Evolutionary conservation across 2,329 filamentous ascomycete genomes (phyloP).

Genomic region (Cercospora canescens): DNA sequence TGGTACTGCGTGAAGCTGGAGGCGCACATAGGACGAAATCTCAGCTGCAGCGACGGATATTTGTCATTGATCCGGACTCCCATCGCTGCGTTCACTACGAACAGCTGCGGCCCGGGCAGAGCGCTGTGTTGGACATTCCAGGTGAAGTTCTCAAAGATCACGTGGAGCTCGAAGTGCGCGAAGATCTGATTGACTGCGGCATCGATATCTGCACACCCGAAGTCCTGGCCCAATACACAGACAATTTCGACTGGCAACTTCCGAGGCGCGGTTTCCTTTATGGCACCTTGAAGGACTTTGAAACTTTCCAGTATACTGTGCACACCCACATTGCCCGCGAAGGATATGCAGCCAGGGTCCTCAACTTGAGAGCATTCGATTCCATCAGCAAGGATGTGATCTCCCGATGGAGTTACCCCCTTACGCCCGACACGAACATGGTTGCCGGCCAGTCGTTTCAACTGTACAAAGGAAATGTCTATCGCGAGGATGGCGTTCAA

Average conservation of each 20-base stretch:
- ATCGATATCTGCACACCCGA: conserved; percentile 98
- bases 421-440: conserved; percentile 87
- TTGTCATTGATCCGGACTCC: conserved; percentile 78
- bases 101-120: conserved; percentile 73
- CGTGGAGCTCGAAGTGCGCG: conserved; percentile 76
- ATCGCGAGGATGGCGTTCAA: conserved; percentile 76
- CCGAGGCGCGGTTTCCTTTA: conserved; percentile 86
- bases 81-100: conserved; percentile 91
- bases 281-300: conserved; percentile 93
- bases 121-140: conserved; percentile 67
- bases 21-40: conserved; percentile 74
- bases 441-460: conserved; percentile 75
- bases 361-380: conserved; percentile 86
- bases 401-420: conserved; percentile 81
- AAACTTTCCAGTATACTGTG: conserved; percentile 95
- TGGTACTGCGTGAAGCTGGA: conserved; percentile 80
- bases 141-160: conserved; percentile 73
- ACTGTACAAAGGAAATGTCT: conserved; percentile 67
- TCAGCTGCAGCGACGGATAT: conserved; percentile 74
- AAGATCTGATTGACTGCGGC: conserved; percentile 87
- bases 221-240: conserved; percentile 90
- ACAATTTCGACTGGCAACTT: conserved; percentile 95
- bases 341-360: conserved; percentile 82
- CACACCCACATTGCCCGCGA: conserved; percentile 82
- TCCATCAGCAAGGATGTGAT: conserved; percentile 85